Conservation (phyloP, 1,284 basidiomycete genomes). For the Earliella scabrosa region DNA sequence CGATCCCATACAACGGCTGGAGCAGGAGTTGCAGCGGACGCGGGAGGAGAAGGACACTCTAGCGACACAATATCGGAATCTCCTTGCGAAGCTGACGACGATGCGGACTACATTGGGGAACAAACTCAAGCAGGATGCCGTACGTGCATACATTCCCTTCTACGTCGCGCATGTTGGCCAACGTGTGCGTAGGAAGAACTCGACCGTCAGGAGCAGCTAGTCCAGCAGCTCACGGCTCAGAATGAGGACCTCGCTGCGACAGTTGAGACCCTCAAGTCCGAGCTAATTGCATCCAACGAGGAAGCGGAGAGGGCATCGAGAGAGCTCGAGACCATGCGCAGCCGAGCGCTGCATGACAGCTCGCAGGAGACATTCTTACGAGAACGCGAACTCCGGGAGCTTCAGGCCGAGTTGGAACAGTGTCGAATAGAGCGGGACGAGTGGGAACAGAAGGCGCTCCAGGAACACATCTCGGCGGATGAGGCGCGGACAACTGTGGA, state of each 20-base stretch:
- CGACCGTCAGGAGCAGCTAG: constrained; percentile 83
- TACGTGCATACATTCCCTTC: constrained; percentile 49
- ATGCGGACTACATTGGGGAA: constrained; percentile 95
- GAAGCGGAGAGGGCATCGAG: constrained; percentile 72
- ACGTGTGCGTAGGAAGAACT: constrained; percentile 83
- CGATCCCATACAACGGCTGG: constrained; percentile 57
- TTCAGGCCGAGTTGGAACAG: constrained; percentile 83
- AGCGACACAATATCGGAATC: constrained; percentile 83
- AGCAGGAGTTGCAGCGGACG: constrained; percentile 61
- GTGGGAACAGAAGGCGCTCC: constrained; percentile 80
- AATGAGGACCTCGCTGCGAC: constrained; percentile 75
- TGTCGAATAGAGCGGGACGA: constrained; percentile 87
- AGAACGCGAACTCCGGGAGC: constrained; percentile 83
- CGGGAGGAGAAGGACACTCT: constrained; percentile 86
- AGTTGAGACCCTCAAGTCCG: constrained; percentile 76
- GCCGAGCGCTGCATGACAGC: constrained; percentile 60
- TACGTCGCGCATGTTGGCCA: constrained; percentile 26
- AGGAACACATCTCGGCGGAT: constrained; percentile 77
- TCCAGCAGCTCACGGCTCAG: constrained; percentile 76
- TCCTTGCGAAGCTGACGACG: constrained; percentile 87
- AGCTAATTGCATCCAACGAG: constrained; percentile 74
- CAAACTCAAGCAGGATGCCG: constrained; percentile 95
- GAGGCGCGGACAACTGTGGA: constrained; percentile 63
- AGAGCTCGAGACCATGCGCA: constrained; percentile 73
- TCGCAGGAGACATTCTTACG: constrained; percentile 73